Percentiles rank a stretch among this genome's conserved stretches.
Evolutionary conservation across 1,284 basidiomycete species (phyloP).

Genomic region (Ganoderma leucocontextum): DNA sequence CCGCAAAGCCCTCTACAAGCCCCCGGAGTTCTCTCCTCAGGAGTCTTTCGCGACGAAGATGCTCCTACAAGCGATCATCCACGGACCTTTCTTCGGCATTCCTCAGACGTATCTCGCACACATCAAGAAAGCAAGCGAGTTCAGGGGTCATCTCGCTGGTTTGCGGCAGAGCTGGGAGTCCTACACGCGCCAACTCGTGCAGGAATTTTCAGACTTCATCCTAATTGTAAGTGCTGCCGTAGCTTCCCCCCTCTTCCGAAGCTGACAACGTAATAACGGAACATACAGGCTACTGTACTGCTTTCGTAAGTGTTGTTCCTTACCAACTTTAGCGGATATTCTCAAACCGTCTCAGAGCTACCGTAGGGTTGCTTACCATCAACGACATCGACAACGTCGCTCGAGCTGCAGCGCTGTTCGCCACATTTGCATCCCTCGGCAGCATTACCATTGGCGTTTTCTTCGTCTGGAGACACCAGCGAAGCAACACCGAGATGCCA

Average conservation of each 20-base stretch:
- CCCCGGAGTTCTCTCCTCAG: constrained; percentile 28
- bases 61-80: constrained; percentile 49
- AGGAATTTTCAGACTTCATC: constrained; percentile 62
- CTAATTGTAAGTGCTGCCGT: constrained; percentile 51
- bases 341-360: constrained; percentile 47
- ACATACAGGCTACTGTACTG: constrained; percentile 59
- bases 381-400: constrained; percentile 50
- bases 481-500: constrained; percentile 46
- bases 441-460: constrained; percentile 64
- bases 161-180: constrained; percentile 57
- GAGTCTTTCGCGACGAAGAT: constrained; percentile 26
- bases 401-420: constrained; percentile 52
- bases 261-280: constrained; percentile 8
- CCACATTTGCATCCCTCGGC: constrained; percentile 57
- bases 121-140: constrained; percentile 56
- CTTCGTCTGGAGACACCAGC: constrained; percentile 63
- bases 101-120: constrained; percentile 59
- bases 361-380: constrained; percentile 57
- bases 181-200: constrained; percentile 56
- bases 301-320: constrained; percentile 50
- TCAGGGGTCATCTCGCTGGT: constrained; percentile 54
- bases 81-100: constrained; percentile 58
- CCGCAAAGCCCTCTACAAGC: constrained; percentile 34
- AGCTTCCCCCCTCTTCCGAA: background rate
- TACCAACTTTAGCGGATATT: background rate